Evolutionary conservation across 805 yeast genomes (phyloP).

Genomic region (Brettanomyces custersianus): DNA sequence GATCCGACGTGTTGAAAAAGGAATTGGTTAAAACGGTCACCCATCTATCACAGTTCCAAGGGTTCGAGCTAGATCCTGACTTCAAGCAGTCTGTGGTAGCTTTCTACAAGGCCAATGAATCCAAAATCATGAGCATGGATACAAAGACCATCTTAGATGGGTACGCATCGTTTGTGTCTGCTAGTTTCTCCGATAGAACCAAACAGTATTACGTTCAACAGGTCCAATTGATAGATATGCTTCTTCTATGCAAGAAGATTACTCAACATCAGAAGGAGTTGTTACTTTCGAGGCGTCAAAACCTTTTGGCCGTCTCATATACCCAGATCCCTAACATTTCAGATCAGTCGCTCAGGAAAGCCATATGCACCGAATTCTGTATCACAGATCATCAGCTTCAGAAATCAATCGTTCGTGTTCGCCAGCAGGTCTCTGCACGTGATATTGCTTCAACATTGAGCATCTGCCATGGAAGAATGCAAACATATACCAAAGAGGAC

Average conservation of each 20-base stretch:
- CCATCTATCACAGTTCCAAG: conserved; percentile 10
- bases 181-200: neutral
- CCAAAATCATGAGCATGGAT: conserved; percentile 12
- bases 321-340: conserved; percentile 11
- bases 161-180: neutral
- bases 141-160: conserved; percentile 1
- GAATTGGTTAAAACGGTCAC: conserved; percentile 11
- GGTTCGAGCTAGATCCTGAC: conserved; percentile 9
- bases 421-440: conserved; percentile 2
- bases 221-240: conserved; percentile 12
- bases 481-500: conserved; percentile 7
- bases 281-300: conserved; percentile 5
- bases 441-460: conserved; percentile 5
- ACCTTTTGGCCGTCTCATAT: conserved; percentile 6
- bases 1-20: conserved; percentile 16
- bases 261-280: conserved; percentile 4
- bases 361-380: conserved; percentile 7
- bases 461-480: conserved; percentile 3
- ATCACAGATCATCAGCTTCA: conserved; percentile 4
- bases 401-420: conserved; percentile 2
- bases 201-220: conserved; percentile 6
- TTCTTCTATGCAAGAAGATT: conserved; percentile 10
- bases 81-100: conserved; percentile 9
- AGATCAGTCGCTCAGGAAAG: conserved; percentile 6
- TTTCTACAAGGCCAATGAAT: conserved; percentile 9